Percentiles rank a stretch among this genome's conserved stretches.
Evolutionary conservation across 768 basidiomycete genomes (phyloP).

Genomic region (Auriculariales sp.): DNA sequence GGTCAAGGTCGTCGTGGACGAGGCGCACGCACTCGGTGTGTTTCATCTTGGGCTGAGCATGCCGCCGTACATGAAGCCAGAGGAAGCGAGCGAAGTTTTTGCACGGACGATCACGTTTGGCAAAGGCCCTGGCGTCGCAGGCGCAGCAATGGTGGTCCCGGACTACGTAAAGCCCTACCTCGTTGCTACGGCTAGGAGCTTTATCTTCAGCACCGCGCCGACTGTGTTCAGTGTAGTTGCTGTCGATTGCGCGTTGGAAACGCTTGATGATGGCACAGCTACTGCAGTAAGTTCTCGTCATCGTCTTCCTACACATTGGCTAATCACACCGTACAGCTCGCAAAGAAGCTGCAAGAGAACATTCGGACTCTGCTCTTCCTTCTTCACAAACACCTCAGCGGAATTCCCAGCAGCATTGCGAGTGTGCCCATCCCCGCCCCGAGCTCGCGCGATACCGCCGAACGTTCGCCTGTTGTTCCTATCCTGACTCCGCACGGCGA

Average conservation of each 20-base stretch:
- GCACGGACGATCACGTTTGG: constrained; percentile 85
- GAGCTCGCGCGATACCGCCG: constrained; percentile 4
- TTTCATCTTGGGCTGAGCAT: constrained; percentile 22
- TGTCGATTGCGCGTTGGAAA: constrained; percentile 63
- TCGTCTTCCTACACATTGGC: neutral
- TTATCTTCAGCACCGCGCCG: constrained; percentile 85
- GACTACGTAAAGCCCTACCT: constrained; percentile 67
- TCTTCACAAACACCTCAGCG: constrained; percentile 20
- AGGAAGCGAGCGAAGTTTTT: constrained; percentile 53
- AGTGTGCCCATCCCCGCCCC: constrained; percentile 16
- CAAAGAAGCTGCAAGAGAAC: constrained; percentile 14
- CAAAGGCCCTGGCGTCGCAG: constrained; percentile 73
- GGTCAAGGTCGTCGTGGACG: constrained; percentile 25
- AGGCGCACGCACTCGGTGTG: constrained; percentile 29
- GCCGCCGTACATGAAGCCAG: too few relatives aligned
- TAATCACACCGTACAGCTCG: constrained; percentile 8
- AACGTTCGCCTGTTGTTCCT: constrained; percentile 67
- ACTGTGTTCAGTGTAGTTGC: constrained; percentile 65
- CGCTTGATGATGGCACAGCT: constrained; percentile 55
- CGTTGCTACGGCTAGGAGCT: constrained; percentile 78
- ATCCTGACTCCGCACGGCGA: constrained; percentile 63
- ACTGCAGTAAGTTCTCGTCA: constrained; percentile 41
- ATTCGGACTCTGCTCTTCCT: constrained; percentile 19
- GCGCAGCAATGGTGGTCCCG: constrained; percentile 40
- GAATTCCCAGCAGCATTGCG: constrained; percentile 20